Percentiles rank a stretch among this genome's conserved stretches.
phyloP scores from a whole-genome alignment of 768 basidiomycete species.

The Lanmaoa pseudosensibilis region DNA sequence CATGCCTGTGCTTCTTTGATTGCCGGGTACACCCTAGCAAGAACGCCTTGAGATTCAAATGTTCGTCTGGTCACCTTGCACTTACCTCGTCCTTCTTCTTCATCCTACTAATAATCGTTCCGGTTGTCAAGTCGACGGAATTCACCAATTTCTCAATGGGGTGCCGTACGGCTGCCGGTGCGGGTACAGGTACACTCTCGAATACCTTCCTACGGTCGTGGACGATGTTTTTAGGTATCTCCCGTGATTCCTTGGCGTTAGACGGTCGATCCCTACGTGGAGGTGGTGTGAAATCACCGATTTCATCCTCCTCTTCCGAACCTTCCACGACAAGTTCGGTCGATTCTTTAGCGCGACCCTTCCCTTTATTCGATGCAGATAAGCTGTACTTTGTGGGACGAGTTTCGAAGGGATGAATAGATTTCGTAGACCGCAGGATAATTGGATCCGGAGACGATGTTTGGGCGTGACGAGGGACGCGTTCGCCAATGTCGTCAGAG shows the following conservation, averaged over 20 bases:
- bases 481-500: slow-evolving; percentile 27
- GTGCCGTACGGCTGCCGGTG: slow-evolving; percentile 6
- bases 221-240: slow-evolving; percentile 25
- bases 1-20: not conserved
- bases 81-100: slow-evolving; percentile 28
- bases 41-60: slow-evolving; percentile 4
- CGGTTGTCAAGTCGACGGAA: slow-evolving; percentile 5
- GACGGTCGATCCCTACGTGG: not conserved
- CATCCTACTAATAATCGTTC: slow-evolving; percentile 18
- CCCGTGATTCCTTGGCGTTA: not conserved
- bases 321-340: slow-evolving; percentile 14
- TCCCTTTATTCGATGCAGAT: slow-evolving; percentile 21
- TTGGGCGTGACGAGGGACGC: slow-evolving; percentile 10
- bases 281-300: slow-evolving; percentile 18
- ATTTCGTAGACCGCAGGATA: not conserved
- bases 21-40: slow-evolving; percentile 1
- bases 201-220: not conserved
- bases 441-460: slow-evolving; percentile 30
- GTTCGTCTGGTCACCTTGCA: not conserved
- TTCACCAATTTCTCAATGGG: not conserved
- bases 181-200: slow-evolving; percentile 1
- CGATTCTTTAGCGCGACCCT: slow-evolving; percentile 18
- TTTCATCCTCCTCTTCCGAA: slow-evolving; percentile 28
- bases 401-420: slow-evolving; percentile 23
- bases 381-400: slow-evolving; percentile 11